phyloP scores from a whole-genome alignment of 2,329 filamentous ascomycete genomes.

The Talaromyces pinophilus region DNA sequence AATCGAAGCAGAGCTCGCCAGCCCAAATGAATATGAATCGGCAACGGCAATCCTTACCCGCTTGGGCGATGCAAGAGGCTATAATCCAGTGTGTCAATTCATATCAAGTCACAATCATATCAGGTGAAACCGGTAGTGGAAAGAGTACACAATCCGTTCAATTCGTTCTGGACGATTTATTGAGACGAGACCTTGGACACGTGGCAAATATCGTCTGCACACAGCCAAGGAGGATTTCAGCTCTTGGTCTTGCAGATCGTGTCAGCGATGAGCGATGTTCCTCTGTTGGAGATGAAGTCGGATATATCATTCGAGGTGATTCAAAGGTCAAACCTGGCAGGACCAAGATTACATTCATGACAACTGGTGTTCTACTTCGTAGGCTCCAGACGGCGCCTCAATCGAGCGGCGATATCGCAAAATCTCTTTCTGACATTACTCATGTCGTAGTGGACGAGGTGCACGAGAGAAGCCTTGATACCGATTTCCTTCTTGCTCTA shows the following conservation, averaged over 20 bases:
- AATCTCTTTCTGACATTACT: constrained; percentile 83
- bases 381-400: constrained; percentile 89
- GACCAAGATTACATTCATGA: constrained; percentile 93
- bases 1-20: constrained; percentile 63
- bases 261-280: constrained; percentile 89
- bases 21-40: constrained; percentile 73
- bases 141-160: constrained; percentile 98
- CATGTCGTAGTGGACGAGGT: constrained; percentile 97
- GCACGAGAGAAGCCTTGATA: constrained; percentile 91
- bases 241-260: constrained; percentile 87
- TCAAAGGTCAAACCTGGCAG: constrained; percentile 68
- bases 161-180: constrained; percentile 90
- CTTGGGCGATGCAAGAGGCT: constrained; percentile 77
- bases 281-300: constrained; percentile 80
- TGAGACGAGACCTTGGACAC: constrained; percentile 70
- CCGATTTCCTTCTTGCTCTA: constrained; percentile 87
- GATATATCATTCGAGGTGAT: constrained; percentile 89
- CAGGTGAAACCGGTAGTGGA: constrained; percentile 93
- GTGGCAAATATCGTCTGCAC: constrained; percentile 91
- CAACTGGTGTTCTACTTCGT: constrained; percentile 86
- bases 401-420: constrained; percentile 73
- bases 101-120: constrained; percentile 92
- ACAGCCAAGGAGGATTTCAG: constrained; percentile 91
- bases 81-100: constrained; percentile 74
- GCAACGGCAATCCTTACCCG: constrained; percentile 73